Base-by-base conservation (phyloP, 2,329 filamentous ascomycete species). In the Nigrograna mackinnonii region DNA sequence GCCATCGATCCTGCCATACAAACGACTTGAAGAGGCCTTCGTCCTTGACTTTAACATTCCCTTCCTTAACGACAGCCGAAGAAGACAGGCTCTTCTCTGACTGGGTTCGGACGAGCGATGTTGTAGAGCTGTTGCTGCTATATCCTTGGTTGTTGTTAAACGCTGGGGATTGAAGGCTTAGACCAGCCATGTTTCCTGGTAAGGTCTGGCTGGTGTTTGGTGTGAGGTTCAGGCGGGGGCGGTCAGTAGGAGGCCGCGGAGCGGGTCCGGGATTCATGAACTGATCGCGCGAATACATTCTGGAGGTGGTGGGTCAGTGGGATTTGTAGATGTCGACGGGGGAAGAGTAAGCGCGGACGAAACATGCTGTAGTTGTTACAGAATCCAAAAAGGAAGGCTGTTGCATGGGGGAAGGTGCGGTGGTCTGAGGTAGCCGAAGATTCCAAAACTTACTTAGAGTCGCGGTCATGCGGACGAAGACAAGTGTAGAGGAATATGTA, bases 231-330 rank as follows among this genome's bases (percentile, higher is more conserved):
- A 96, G 82, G 63, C 89, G 86, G 47, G 91, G 89, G 60, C 89
- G 84, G 63, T 94, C 89, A 46, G 81, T 85, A 16, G 92, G 94
- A 47, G 94, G 92, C 60, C 88, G 86, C 54, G 94, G 94, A 55
- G 94, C 92, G 58, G 94, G 92, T 53, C 94, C 91, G 49, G 94
- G 91, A 71, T 97, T 97, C 88, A 97, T 95, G 75, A 97, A 97
- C 59, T 84, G 81, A 50, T 80, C 79, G 47, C 78, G 72, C 32
- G 79, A 74, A 69, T 85, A 86, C 60, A 83, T 77, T 54, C 79
- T 82, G 64, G 16, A 13, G 11, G 11, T 2, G 31, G 31, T 9
- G 31, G 11, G 16, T 33, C 11, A 33, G 11, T 33, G n/a, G n/a
- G n/a, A 33, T 9, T 17, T 9, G 24, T 17, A 33, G 31, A 12